A percentile compares a stretch with the other conserved stretches of the same genome.
Conservation (phyloP, 139 green algal genomes). For the Edaphochlamys debaryana region DNA sequence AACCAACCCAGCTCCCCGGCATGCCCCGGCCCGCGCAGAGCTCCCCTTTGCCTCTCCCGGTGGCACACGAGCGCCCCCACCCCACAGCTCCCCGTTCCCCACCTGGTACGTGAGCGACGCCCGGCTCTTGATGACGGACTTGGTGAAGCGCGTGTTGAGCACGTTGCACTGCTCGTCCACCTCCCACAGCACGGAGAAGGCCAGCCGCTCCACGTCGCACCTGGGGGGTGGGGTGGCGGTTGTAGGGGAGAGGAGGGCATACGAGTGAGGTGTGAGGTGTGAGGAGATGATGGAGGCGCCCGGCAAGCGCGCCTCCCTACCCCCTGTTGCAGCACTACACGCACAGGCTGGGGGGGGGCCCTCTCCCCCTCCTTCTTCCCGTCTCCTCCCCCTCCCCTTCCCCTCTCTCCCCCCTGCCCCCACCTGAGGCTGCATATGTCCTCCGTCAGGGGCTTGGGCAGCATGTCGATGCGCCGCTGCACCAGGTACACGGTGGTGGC, state of each 20-base stretch:
- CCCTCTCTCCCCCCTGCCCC: neutral
- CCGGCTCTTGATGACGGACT: constrained; percentile 80
- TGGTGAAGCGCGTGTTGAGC: constrained; percentile 77
- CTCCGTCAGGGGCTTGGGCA: constrained; percentile 93
- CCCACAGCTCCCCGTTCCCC: no score
- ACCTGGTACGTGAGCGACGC: constrained; percentile 93
- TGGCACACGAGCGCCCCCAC: no score
- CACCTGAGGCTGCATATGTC: constrained; percentile 90
- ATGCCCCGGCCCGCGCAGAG: no score
- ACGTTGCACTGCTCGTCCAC: constrained; percentile 78
- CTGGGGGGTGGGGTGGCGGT: constrained; percentile 17
- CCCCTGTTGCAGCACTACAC: no score
- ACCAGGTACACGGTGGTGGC: constrained; percentile 89
- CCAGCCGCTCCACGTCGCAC: constrained; percentile 85
- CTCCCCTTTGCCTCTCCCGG: no score
- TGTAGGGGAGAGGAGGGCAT: neutral
- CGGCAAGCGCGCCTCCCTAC: no score
- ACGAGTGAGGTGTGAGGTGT: neutral
- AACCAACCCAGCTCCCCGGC: no score
- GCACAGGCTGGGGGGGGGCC: no score
- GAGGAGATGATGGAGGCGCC: no score
- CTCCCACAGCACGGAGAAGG: constrained; percentile 94
- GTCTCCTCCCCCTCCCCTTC: no score
- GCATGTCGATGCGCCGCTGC: constrained; percentile 92
- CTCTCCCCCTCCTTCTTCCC: no score